A percentile compares a stretch with the other conserved stretches of the same genome.
Conservation (phyloP, 306 rosid species). For the Castanea mollissima region DNA sequence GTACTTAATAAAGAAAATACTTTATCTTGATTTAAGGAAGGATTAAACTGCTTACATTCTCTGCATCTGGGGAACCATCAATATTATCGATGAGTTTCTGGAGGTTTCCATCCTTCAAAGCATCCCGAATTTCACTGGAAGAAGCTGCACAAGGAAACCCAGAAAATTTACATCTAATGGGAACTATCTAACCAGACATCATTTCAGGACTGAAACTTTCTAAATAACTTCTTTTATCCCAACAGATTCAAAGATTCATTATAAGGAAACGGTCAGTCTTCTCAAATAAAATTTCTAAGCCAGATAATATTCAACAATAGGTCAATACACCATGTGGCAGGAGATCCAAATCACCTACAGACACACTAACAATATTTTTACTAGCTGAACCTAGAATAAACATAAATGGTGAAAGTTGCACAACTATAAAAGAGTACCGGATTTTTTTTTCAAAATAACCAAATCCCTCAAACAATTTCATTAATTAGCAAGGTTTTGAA, state of each 20-base stretch:
- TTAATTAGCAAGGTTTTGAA: too few species aligned
- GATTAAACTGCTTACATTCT: slow-evolving; percentile 43
- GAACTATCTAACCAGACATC: neutral
- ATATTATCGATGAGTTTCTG: slow-evolving; percentile 54
- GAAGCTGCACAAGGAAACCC: slow-evolving; percentile 56
- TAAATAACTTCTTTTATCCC: neutral
- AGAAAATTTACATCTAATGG: slow-evolving; percentile 1
- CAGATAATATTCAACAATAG: neutral
- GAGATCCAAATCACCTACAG: neutral
- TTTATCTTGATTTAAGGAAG: neutral
- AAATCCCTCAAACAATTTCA: too few species aligned
- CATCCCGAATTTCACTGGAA: slow-evolving; percentile 59
- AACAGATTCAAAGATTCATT: neutral
- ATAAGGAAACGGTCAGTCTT: too few species aligned
- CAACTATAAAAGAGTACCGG: too few species aligned
- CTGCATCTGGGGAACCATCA: slow-evolving; percentile 58
- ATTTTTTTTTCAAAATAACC: too few species aligned
- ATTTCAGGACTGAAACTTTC: neutral
- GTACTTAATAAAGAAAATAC: neutral
- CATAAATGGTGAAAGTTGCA: too few species aligned
- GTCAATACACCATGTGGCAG: neutral
- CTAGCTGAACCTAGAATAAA: too few species aligned
- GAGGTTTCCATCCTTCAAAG: slow-evolving; percentile 59
- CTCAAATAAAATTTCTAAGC: neutral
- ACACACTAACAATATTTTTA: too few species aligned